A percentile compares a stretch with the other conserved stretches of the same genome.
These are phyloP conservation scores for Bertia moriformis DNA, from an alignment of 2,329 filamentous ascomycete species.

Conservation along the genomic window DNA sequence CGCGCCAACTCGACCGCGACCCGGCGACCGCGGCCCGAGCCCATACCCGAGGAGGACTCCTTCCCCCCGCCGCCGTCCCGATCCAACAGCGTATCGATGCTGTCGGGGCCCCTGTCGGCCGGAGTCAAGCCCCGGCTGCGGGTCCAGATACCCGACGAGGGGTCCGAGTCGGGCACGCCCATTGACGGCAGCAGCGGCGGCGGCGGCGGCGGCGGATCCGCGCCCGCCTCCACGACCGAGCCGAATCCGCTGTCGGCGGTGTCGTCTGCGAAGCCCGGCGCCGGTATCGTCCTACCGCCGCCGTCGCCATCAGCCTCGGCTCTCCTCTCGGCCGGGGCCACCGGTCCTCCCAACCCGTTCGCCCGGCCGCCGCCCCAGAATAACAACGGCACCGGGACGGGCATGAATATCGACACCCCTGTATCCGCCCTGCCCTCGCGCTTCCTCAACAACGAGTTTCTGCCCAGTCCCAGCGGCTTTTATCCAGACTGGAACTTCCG, in stretches of 20 bases:
- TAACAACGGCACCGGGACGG: constrained; percentile 14
- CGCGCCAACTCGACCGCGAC: constrained; percentile 34
- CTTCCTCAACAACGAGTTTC: constrained; percentile 73
- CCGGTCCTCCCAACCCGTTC: constrained; percentile 88
- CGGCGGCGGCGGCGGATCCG: constrained; percentile 56
- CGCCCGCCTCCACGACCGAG: constrained; percentile 41
- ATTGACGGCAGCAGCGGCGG: too few relatives aligned
- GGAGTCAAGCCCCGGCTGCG: constrained; percentile 70
- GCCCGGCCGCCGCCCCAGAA: constrained; percentile 70
- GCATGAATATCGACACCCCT: constrained; percentile 59
- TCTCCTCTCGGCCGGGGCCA: constrained; percentile 77
- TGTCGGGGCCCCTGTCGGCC: constrained; percentile 21
- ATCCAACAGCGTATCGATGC: constrained; percentile 59
- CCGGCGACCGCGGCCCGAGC: too few relatives aligned
- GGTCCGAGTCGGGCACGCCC: constrained; percentile 59
- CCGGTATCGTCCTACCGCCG: constrained; percentile 70
- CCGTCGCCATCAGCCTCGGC: constrained; percentile 73
- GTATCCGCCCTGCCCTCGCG: constrained; percentile 83
- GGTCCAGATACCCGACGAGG: constrained; percentile 87
- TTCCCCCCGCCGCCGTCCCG: constrained; percentile 62
- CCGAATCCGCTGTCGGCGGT: too few relatives aligned
- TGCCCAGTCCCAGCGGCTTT: constrained; percentile 84
- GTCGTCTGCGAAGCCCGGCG: constrained; percentile 38
- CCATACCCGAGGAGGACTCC: constrained; percentile 32
- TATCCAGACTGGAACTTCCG: constrained; percentile 81